Base-by-base conservation (phyloP, 1,284 basidiomycete genomes). In the Apiotrichum gracile region DNA sequence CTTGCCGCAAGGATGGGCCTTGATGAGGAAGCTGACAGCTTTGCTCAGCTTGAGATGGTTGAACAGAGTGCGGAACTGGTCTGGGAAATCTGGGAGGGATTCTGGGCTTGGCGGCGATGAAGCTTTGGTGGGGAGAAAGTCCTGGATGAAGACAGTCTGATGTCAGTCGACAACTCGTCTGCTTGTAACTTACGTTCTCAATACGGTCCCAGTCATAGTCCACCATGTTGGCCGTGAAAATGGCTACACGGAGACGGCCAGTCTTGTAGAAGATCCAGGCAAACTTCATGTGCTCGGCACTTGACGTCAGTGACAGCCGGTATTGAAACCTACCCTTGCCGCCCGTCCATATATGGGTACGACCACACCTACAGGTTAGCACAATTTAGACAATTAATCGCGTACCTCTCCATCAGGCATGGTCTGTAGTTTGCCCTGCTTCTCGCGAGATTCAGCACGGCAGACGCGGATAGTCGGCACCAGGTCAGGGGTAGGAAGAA, bases 181-280 rank as follows among this genome's bases (percentile, higher is more conserved):
- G 19, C n/a, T 7, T 12, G 16, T 26, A 0, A 49, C 69, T 49
- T 19, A 73, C 74, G 53, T 76, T 76, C 51, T 76, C 69, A 44
- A 76, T 75, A 33, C 26, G 38, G 9, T 69, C 61, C 68, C 69
- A 76, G 44, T 76, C 75, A 52, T 73, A 72, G 16, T 46, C 47
- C 2, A 74, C 68, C 54, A 75, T 60, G 41, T 76, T 76, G 24
- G 69, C 72, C 1, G 73, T 73, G 22, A 61, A 60, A 44, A 75
- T 67, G 6, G 68, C 64, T 1, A 74, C 64, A 21, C 75, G 56
- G n/a, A 75, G 50, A 21, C 74, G 57, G 2, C 74, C 73, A 10
- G 71, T 72, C 49, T 71, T 70, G 67, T 75, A 75, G 44, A 72
- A 73, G 22, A 76, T 68, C 71, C 69, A 74, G 29, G 66, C 61